Evolutionary conservation across 345 rosid species (phyloP).

Genomic region (Sisymbrium altissimum): DNA sequence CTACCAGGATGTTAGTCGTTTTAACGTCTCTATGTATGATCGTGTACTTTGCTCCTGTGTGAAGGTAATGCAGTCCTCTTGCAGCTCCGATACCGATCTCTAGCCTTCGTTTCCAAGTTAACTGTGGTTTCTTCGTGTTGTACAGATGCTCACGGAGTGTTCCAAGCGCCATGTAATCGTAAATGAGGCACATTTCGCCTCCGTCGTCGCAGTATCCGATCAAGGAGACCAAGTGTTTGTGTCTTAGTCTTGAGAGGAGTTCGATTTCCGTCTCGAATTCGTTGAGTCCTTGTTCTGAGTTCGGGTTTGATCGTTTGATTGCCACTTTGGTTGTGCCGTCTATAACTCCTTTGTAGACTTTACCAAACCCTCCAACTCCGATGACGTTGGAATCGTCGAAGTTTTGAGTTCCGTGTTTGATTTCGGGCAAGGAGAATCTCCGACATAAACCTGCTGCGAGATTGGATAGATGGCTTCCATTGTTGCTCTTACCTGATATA

Average conservation of each 20-base stretch:
- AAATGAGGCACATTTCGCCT: slow-evolving; percentile 76
- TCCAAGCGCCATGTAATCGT: slow-evolving; percentile 84
- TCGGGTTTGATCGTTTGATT: slow-evolving; percentile 66
- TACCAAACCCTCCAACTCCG: slow-evolving; percentile 91
- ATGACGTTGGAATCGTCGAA: slow-evolving; percentile 65
- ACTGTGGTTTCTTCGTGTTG: slow-evolving; percentile 47
- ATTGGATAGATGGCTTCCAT: slow-evolving; percentile 46
- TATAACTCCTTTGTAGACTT: slow-evolving; percentile 73
- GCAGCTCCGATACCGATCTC: slow-evolving; percentile 81
- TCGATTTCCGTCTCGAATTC: slow-evolving; percentile 84
- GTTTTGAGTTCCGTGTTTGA: slow-evolving; percentile 57
- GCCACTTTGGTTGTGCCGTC: slow-evolving; percentile 62
- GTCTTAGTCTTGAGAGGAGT: slow-evolving; percentile 79
- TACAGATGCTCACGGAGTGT: slow-evolving; percentile 73
- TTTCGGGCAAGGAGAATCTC: slow-evolving; percentile 60
- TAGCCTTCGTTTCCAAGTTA: slow-evolving; percentile 69
- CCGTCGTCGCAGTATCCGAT: slow-evolving; percentile 86
- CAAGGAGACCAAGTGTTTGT: slow-evolving; percentile 83
- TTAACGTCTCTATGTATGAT: slow-evolving; percentile 94
- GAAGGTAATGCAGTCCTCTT: slow-evolving; percentile 83
- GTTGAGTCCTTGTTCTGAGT: slow-evolving; percentile 76
- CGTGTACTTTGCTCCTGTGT: slow-evolving; percentile 84
- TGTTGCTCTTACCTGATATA: slow-evolving; percentile 40
- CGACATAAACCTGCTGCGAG: slow-evolving; percentile 68
- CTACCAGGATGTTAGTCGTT: slow-evolving; percentile 82